phyloP scores from a whole-genome alignment of 495 filamentous ascomycete genomes.

The Aspergillus cristatus region DNA sequence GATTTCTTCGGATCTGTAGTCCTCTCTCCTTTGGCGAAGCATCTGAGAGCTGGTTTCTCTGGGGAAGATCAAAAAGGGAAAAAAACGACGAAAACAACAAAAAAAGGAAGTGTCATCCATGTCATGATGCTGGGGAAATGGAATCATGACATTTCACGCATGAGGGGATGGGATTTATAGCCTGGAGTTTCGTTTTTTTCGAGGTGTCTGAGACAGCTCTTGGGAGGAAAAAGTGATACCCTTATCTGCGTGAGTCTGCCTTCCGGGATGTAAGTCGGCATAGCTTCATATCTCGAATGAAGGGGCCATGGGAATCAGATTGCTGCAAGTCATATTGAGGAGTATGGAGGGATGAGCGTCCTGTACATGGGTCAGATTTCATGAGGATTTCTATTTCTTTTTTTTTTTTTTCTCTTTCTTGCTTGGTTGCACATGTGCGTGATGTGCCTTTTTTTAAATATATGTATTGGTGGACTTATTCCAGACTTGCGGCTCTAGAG shows the following conservation, averaged over 20 bases:
- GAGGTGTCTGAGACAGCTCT: constrained; percentile 40
- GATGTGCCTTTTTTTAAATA: constrained; percentile 23
- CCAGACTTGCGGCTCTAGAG: constrained; percentile 35
- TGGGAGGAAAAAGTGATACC: constrained; percentile 45
- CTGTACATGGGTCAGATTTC: constrained; percentile 27
- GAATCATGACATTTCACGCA: constrained; percentile 28
- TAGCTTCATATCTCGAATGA: constrained; percentile 28
- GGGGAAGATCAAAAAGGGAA: constrained; percentile 4
- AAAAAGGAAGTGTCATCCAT: constrained; percentile 14
- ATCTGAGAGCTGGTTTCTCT: constrained; percentile 23
- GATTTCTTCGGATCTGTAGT: constrained; percentile 13
- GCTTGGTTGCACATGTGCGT: constrained; percentile 20
- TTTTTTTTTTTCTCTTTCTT: too few relatives aligned
- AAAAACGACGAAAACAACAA: constrained; percentile 1
- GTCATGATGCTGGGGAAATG: constrained; percentile 25
- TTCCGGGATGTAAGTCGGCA: constrained; percentile 32
- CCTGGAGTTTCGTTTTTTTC: constrained; percentile 28
- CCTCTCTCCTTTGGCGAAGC: constrained; percentile 13
- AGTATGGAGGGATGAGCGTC: constrained; percentile 12
- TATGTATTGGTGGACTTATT: constrained; percentile 21
- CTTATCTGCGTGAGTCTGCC: constrained; percentile 40
- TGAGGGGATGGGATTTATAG: constrained; percentile 25
- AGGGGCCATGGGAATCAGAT: constrained; percentile 20
- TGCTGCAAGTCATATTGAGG: constrained; percentile 19
- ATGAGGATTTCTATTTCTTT: constrained; percentile 22